Conservation (phyloP, 768 basidiomycete species). For the Rhizopogon vinicolor region DNA sequence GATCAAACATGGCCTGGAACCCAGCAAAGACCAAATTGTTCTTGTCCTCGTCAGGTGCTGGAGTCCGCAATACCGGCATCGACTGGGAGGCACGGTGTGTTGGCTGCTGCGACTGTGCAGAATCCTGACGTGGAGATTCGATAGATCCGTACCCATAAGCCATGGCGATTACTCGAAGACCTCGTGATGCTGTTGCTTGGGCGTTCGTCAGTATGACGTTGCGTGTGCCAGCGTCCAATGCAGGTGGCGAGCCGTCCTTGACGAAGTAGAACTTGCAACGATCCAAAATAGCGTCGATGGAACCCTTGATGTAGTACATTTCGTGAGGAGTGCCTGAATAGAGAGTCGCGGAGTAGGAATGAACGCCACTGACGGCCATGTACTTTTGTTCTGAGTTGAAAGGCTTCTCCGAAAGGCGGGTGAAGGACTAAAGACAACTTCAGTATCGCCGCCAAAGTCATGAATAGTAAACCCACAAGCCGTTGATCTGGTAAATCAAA, state of each 20-base stretch:
- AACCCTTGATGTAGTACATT: slow-evolving; percentile 88
- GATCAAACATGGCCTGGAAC: slow-evolving; percentile 94
- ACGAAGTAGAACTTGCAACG: slow-evolving; percentile 89
- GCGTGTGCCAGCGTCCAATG: slow-evolving; percentile 64
- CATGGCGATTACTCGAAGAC: slow-evolving; percentile 87
- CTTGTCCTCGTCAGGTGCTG: slow-evolving; percentile 31
- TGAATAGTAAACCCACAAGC: slow-evolving; percentile 39
- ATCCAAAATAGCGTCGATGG: slow-evolving; percentile 82
- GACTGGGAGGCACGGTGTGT: slow-evolving; percentile 10
- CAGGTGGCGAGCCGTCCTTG: slow-evolving; percentile 82
- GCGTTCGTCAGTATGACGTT: slow-evolving; percentile 70
- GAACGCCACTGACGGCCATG: slow-evolving; percentile 85
- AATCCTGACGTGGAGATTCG: slow-evolving; percentile 29
- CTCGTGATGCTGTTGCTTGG: slow-evolving; percentile 63
- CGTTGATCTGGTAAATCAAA: slow-evolving; percentile 71
- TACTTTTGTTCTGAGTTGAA: slow-evolving; percentile 94
- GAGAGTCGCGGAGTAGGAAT: slow-evolving; percentile 30
- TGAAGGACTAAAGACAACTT: slow-evolving; percentile 47
- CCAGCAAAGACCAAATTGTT: slow-evolving; percentile 81
- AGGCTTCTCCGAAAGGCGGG: slow-evolving; percentile 71
- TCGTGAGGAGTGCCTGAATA: slow-evolving; percentile 46
- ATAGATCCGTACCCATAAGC: slow-evolving; percentile 77
- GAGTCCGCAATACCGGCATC: slow-evolving; percentile 22
- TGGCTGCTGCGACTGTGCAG: slow-evolving; percentile 6
- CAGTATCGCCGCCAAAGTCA: not conserved